phyloP scores from a whole-genome alignment of 2,329 filamentous ascomycete species.

The Arthrobotrys sinensis region DNA sequence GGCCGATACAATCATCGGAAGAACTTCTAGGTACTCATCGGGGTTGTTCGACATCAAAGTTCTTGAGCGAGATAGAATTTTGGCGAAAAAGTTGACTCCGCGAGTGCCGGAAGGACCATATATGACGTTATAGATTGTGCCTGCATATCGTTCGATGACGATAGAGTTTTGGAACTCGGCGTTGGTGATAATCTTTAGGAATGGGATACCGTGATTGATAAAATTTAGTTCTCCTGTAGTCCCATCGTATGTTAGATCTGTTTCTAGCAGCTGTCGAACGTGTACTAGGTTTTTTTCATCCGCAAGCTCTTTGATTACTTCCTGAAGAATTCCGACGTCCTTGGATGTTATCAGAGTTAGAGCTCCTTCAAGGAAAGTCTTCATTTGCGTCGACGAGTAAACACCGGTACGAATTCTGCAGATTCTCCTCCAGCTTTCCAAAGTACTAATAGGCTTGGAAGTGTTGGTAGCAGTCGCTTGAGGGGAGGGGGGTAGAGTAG shows the following conservation, averaged over 20 bases:
- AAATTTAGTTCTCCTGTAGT: slow-evolving; percentile 17
- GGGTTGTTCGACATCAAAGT: slow-evolving; percentile 35
- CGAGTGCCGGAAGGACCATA: slow-evolving; percentile 68
- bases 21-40: slow-evolving; percentile 31
- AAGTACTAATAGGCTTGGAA: not conserved
- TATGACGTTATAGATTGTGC: slow-evolving; percentile 69
- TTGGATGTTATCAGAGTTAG: slow-evolving; percentile 17
- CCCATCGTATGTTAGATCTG: slow-evolving; percentile 34
- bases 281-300: slow-evolving; percentile 29
- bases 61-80: slow-evolving; percentile 62
- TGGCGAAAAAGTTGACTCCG: slow-evolving; percentile 66
- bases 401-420: slow-evolving; percentile 14
- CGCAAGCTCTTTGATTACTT: slow-evolving; percentile 47
- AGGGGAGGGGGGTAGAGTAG: not conserved
- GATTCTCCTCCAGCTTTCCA: slow-evolving; percentile 43
- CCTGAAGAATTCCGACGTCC: slow-evolving; percentile 36
- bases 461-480: not conserved
- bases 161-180: slow-evolving; percentile 68
- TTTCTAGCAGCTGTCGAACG: slow-evolving; percentile 42
- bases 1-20: slow-evolving; percentile 53
- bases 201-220: slow-evolving; percentile 65
- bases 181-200: slow-evolving; percentile 68
- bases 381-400: slow-evolving; percentile 50
- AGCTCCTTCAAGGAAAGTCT: slow-evolving; percentile 50
- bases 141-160: slow-evolving; percentile 68